Base-by-base conservation (phyloP, 257 asterid genomes). In the Plectranthus barbatus region DNA sequence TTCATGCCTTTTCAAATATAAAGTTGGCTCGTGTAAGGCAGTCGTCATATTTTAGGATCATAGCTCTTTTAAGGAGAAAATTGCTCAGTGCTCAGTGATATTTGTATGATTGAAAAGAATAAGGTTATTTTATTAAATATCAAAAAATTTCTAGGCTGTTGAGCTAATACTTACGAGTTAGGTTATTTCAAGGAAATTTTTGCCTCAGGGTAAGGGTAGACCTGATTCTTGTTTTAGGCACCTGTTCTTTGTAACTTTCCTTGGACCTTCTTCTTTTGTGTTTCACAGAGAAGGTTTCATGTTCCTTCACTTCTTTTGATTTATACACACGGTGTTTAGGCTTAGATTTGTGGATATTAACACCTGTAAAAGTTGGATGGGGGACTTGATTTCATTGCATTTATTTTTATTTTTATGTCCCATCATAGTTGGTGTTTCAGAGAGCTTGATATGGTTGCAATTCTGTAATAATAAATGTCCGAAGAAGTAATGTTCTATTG, bases 141-240 rank as follows among this genome's bases (percentile, higher is more conserved):
- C 56, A 8, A 41, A 36, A 39, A 34, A 24, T 64, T 34, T 26
- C 26, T 64, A 63, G 59, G 37, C 36, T 64, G 51, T 64, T 64
- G 31, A 64, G 70, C 55, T 52, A 23, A 17, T 34, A 40, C 19
- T 48, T 53, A 20, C 15, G 34, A 15, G 40, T 40, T 11, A 50
- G 40, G 33, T 49, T 49, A 20, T 56, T 36, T 48, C 46, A 47
- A 47, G 19, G 60, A 36, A 57, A 68, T 14, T 9, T 14, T 48
- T 42, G 53, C 58, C 36, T 8, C 69, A 7, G 34, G 19, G 31
- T 21, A 40, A 48, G 20, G 56, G 53, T 20, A 37, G 20, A 52
- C 20, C 1, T 41, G 13, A 39, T 51, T 24, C 64, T 20, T 55
- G 56, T 44, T 66, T 15, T 34, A 3, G 40, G 5, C 45, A 52